Evolutionary conservation across 495 filamentous ascomycete species (phyloP), one percentile per base, ranked within the genome.

Genomic region (Friedmanniomyces simplex): DNA sequence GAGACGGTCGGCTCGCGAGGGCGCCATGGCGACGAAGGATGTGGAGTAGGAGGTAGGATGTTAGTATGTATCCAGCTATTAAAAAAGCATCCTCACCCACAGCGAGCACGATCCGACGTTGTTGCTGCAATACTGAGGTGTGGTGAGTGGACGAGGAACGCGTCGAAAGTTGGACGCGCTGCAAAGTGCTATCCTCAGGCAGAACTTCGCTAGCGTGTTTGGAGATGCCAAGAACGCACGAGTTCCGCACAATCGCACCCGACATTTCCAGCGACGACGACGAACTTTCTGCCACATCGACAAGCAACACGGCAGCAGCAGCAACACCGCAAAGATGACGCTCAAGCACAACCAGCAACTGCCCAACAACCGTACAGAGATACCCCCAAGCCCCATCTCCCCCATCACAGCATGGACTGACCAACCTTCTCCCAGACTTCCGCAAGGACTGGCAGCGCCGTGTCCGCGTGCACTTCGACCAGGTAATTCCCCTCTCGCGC

Each of bases 341-440:
- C 96, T 98, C 87, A 95, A 95, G 82, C 91, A 96, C 84, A 98
- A 98, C 77, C 89, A 98, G 82, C 86, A 93, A 81, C 86, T 98
- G 77, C 91, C 82, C 71, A 84, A 94, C 84, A 95, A 93, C 83
- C 93, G 88, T 94, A 79, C 77, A 87, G 78, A 32, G 26, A 21
- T 52, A 13, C 10, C 49, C n/a, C n/a, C n/a, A n/a, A n/a, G 13
- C 18, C 30, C 25, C 11, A 32, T 52, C 26, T 20, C n/a, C 18
- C n/a, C n/a, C n/a, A n/a, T n/a, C n/a, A n/a, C n/a, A n/a, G n/a
- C n/a, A n/a, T n/a, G n/a, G 14, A 25, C 49, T 52, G 30, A 52
- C 49, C 1, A n/a, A n/a, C n/a, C 25, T 7, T 25, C 13, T 50
- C 62, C 10, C 68, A 91, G 88, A 98, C 76, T 98, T 98, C 89